Evolutionary conservation across 805 yeast species (phyloP).

Genomic region (Yamadazyma paraphyllophila): DNA sequence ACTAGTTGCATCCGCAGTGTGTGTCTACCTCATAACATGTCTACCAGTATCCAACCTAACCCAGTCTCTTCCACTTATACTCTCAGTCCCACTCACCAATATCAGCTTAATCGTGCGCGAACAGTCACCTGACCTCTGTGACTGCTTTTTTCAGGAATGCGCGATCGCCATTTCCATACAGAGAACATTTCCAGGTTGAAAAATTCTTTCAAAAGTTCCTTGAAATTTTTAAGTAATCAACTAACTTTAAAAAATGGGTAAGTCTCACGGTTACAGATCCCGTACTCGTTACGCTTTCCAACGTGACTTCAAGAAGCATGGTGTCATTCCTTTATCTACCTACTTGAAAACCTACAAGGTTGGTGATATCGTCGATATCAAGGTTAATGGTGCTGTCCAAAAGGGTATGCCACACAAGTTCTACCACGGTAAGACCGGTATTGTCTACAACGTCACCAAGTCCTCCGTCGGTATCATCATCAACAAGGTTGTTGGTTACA

Average conservation of each 20-base stretch:
- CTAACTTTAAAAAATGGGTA: slow-evolving; percentile 20
- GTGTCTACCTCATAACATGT: too few species aligned
- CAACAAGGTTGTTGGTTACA: slow-evolving; percentile 98
- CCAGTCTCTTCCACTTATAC: too few species aligned
- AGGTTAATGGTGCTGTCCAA: slow-evolving; percentile 98
- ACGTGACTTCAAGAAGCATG: slow-evolving; percentile 99
- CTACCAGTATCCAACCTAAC: too few species aligned
- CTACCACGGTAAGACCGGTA: slow-evolving; percentile 99
- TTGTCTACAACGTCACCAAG: slow-evolving; percentile 98
- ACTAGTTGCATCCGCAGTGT: too few species aligned
- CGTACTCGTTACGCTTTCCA: slow-evolving; percentile 99
- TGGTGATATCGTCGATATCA: slow-evolving; percentile 99
- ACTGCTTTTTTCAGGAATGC: slow-evolving; percentile 8
- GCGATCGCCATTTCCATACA: neutral
- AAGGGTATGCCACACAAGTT: slow-evolving; percentile 99
- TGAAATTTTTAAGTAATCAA: slow-evolving; percentile 5
- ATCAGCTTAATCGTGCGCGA: neutral
- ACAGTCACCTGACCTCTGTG: slow-evolving; percentile 8
- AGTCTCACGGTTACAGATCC: slow-evolving; percentile 95
- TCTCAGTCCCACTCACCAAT: too few species aligned
- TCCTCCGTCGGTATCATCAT: slow-evolving; percentile 96
- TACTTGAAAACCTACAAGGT: slow-evolving; percentile 98
- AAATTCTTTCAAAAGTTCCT: slow-evolving; percentile 6
- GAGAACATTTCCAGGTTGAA: neutral
- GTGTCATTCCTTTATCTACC: slow-evolving; percentile 89